A percentile compares a stretch with the other conserved stretches of the same genome.
These are phyloP conservation scores for Trypanosoma lewisi DNA, from an alignment of 208 protist species.

Conservation along the genomic window DNA sequence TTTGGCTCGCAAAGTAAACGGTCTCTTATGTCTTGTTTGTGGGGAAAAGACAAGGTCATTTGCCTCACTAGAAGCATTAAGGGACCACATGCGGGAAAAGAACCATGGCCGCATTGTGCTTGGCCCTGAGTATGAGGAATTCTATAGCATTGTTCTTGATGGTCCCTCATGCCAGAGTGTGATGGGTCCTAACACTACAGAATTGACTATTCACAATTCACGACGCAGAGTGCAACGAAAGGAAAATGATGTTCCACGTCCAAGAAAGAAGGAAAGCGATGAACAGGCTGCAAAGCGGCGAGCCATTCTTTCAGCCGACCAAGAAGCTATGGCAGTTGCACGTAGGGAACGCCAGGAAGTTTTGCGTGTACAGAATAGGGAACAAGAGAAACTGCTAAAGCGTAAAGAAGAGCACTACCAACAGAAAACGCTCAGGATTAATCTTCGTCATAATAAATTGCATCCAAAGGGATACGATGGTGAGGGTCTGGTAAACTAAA, in stretches of 20 bases:
- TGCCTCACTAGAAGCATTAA: constrained; percentile 66
- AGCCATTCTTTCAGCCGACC: constrained; percentile 51
- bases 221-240: constrained; percentile 41
- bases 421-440: constrained; percentile 57
- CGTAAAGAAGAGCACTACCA: constrained; percentile 49
- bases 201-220: constrained; percentile 34
- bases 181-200: constrained; percentile 33
- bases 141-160: constrained; percentile 69
- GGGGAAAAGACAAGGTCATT: constrained; percentile 76
- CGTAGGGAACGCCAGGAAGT: constrained; percentile 68
- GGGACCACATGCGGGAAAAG: constrained; percentile 83
- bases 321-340: constrained; percentile 54
- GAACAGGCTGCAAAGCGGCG: constrained; percentile 51
- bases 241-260: constrained; percentile 69
- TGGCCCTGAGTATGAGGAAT: constrained; percentile 80
- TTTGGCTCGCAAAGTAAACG: constrained; percentile 85
- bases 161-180: constrained; percentile 39
- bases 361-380: constrained; percentile 49
- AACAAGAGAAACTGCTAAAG: constrained; percentile 35
- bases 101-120: constrained; percentile 81
- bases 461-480: constrained; percentile 91
- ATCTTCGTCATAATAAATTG: constrained; percentile 77
- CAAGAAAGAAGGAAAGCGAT: constrained; percentile 60
- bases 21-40: constrained; percentile 87
- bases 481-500: constrained; percentile 44